Evolutionary conservation across 2,329 filamentous ascomycete genomes (phyloP).

Genomic region (Bipolaris sorokiniana): DNA sequence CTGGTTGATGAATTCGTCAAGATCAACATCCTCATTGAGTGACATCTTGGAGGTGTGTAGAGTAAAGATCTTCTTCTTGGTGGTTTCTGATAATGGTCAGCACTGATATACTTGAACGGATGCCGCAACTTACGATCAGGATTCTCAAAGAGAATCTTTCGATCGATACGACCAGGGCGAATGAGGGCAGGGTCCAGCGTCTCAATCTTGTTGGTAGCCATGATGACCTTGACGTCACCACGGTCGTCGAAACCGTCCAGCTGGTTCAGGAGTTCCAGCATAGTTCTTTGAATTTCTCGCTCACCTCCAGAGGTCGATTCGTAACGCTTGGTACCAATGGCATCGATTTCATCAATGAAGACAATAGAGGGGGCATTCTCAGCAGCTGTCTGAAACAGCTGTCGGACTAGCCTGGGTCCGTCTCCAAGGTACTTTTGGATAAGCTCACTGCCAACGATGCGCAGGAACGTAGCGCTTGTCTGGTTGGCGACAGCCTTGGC

Average conservation of each 20-base stretch:
- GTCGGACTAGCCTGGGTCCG: constrained; percentile 89
- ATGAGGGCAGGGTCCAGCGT: constrained; percentile 95
- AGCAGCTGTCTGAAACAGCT: constrained; percentile 94
- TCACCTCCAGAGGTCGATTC: constrained; percentile 97
- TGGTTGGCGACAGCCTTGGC: constrained; percentile 98
- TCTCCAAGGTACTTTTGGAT: constrained; percentile 99
- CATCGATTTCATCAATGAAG: constrained; percentile 99
- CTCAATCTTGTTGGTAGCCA: constrained; percentile 99
- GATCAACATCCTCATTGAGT: constrained; percentile 91
- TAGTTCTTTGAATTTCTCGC: constrained; percentile 95
- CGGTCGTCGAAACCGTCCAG: constrained; percentile 98
- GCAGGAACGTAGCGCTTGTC: constrained; percentile 97
- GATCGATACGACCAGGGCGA: constrained; percentile 94
- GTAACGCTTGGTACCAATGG: constrained; percentile 98
- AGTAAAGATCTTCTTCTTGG: constrained; percentile 96
- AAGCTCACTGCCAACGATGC: constrained; percentile 94
- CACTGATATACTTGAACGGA: not conserved
- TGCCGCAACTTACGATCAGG: constrained; percentile 64
- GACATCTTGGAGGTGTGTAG: constrained; percentile 99
- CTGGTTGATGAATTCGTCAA: constrained; percentile 97
- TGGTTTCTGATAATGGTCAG: constrained; percentile 79
- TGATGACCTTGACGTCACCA: constrained; percentile 98
- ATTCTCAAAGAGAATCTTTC: constrained; percentile 87
- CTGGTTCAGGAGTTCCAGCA: constrained; percentile 98
- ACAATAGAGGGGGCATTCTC: constrained; percentile 97